Conservation (phyloP, 2,329 filamentous ascomycete genomes). For the Aspergillaceae sp. region DNA sequence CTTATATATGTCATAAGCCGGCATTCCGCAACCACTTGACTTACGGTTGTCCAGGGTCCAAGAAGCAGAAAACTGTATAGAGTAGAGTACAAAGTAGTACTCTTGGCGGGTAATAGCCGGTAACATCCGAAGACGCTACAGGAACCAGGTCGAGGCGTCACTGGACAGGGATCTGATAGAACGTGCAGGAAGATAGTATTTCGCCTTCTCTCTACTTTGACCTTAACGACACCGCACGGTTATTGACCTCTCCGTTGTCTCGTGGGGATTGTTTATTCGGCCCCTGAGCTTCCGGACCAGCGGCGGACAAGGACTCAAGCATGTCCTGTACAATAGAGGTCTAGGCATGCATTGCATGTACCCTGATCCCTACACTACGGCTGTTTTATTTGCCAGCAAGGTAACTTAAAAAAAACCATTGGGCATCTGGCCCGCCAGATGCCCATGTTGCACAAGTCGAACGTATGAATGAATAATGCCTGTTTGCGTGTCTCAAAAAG, state of each 20-base stretch:
- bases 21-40: not conserved
- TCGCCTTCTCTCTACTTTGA: not conserved
- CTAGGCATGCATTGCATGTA: slow-evolving; percentile 1
- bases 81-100: not conserved
- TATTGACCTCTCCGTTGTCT: not conserved
- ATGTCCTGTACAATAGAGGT: not conserved
- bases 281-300: not conserved
- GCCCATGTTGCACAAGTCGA: not conserved
- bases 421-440: not conserved
- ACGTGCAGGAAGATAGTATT: not conserved
- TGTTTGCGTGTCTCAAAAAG: slow-evolving; percentile 1
- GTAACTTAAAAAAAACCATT: too few relatives aligned
- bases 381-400: not conserved
- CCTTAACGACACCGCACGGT: not conserved
- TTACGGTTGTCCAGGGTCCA: not conserved
- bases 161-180: not conserved
- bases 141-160: not conserved
- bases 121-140: not conserved
- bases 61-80: not conserved
- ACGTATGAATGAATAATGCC: not conserved
- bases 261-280: not conserved
- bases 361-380: not conserved
- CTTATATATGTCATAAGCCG: not conserved
- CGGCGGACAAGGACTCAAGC: not conserved
- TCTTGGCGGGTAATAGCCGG: not conserved